Evolutionary conservation across 768 basidiomycete genomes (phyloP).

Genomic region (Boletus coccyginus): DNA sequence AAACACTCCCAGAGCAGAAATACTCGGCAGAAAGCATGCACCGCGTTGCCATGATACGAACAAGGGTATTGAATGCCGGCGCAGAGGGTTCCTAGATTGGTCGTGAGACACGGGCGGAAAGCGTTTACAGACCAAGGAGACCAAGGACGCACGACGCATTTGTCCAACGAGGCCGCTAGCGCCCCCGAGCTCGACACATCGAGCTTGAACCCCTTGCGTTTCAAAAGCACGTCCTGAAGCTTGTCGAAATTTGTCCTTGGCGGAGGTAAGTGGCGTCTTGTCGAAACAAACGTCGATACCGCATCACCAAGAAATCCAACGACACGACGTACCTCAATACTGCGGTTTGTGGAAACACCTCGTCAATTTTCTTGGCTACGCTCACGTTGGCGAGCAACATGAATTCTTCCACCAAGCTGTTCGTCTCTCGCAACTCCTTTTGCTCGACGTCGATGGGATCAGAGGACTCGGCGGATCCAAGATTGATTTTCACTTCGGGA

Average conservation of each 20-base stretch:
- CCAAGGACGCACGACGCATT: constrained; percentile 65
- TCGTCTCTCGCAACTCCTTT: constrained; percentile 89
- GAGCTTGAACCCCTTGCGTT: constrained; percentile 76
- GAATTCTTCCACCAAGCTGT: constrained; percentile 96
- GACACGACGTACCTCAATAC: constrained; percentile 64
- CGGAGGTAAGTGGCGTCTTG: constrained; percentile 85
- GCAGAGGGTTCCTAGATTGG: constrained; percentile 65
- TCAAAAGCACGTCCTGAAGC: constrained; percentile 85
- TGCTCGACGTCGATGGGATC: constrained; percentile 98
- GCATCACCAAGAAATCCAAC: not conserved
- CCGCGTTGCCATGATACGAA: constrained; percentile 97
- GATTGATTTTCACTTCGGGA: constrained; percentile 95
- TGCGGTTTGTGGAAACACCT: constrained; percentile 93
- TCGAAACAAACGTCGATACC: not conserved
- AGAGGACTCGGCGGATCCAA: constrained; percentile 89
- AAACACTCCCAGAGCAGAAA: constrained; percentile 93
- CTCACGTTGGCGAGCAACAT: constrained; percentile 98
- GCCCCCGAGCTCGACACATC: constrained; percentile 92
- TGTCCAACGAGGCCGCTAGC: constrained; percentile 83
- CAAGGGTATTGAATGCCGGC: constrained; percentile 94
- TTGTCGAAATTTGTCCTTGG: constrained; percentile 95
- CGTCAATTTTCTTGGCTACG: constrained; percentile 88
- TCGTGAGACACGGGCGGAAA: not conserved
- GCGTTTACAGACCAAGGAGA: constrained; percentile 1
- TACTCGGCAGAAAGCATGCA: constrained; percentile 99